Percentiles rank a stretch among this genome's conserved stretches.
Conservation (phyloP, 2,329 filamentous ascomycete genomes). For the Botrytis galanthina region DNA sequence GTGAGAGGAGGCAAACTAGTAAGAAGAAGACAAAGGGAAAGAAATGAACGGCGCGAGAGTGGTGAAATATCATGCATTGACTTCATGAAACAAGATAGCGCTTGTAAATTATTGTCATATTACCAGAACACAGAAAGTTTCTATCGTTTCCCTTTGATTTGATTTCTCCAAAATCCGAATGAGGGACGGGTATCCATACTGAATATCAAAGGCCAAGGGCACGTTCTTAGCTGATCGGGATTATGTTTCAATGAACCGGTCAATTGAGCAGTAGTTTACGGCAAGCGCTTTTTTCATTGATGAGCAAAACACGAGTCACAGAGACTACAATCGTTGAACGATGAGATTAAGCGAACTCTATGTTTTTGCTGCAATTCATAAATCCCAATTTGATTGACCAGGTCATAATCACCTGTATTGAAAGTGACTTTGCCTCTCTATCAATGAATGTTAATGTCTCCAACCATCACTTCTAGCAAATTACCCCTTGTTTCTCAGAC, state of each 20-base stretch:
- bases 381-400: neutral
- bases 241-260: neutral
- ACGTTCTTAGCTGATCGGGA: neutral
- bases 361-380: neutral
- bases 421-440: neutral
- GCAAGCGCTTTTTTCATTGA: neutral
- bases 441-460: neutral
- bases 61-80: neutral
- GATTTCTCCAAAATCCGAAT: neutral
- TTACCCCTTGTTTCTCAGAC: too few relatives aligned
- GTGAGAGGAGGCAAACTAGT: conserved; percentile 26
- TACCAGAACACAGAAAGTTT: neutral
- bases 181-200: neutral
- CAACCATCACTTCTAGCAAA: neutral
- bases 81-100: conserved; percentile 7
- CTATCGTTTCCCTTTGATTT: neutral
- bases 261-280: neutral
- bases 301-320: neutral
- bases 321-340: neutral
- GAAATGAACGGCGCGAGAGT: neutral
- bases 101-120: conserved; percentile 21
- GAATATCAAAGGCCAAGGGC: neutral
- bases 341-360: neutral
- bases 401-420: accelerated
- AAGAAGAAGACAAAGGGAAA: conserved; percentile 35